Percentiles rank a stretch among this genome's conserved stretches.
Conservation (phyloP, 305 asterid species). For the Plantago coronopus region DNA sequence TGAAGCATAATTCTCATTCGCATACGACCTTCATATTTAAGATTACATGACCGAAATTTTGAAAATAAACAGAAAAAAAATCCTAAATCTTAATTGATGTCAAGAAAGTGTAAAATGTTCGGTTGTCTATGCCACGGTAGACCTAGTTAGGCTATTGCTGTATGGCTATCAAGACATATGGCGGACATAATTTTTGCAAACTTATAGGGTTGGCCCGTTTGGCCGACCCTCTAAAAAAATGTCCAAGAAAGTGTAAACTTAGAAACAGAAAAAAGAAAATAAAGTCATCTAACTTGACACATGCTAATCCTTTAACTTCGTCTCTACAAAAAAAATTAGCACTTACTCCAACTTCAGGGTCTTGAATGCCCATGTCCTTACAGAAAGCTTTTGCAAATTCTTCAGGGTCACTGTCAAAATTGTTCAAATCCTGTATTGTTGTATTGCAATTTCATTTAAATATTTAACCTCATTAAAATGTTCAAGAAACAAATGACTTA, state of each 20-base stretch:
- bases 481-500: slow-evolving; percentile 21
- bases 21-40: too few relatives aligned
- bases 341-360: slow-evolving; percentile 98
- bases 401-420: slow-evolving; percentile 97
- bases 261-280: neutral
- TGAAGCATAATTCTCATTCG: too few relatives aligned
- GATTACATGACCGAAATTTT: too few relatives aligned
- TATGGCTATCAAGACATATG: too few relatives aligned
- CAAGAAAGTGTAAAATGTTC: slow-evolving; percentile 1
- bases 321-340: slow-evolving; percentile 7
- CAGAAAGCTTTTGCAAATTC: slow-evolving; percentile 90
- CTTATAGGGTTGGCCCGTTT: too few relatives aligned
- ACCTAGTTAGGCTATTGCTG: too few relatives aligned
- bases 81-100: too few relatives aligned
- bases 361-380: slow-evolving; percentile 89
- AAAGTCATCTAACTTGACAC: slow-evolving; percentile 1
- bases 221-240: too few relatives aligned
- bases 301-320: slow-evolving; percentile 16
- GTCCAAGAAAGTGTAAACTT: slow-evolving; percentile 1
- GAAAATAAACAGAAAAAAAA: too few relatives aligned
- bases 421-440: slow-evolving; percentile 81
- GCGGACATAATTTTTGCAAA: too few relatives aligned
- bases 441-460: slow-evolving; percentile 13
- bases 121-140: too few relatives aligned
- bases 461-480: slow-evolving; percentile 5